Conservation (phyloP, 2,329 filamentous ascomycete genomes). For the Penicillium italicum region DNA sequence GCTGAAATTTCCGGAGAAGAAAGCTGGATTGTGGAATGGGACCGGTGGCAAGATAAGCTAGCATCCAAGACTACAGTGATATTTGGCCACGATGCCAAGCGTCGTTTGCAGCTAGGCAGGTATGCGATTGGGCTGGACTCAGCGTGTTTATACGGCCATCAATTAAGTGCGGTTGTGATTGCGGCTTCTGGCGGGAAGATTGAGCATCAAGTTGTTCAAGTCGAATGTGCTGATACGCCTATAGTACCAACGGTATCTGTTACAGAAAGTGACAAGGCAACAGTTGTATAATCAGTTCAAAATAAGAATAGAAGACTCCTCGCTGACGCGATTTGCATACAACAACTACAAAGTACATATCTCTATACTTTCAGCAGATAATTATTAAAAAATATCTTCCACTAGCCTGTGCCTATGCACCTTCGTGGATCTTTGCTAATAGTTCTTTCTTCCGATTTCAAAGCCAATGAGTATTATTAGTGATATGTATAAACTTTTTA, state of each 20-base stretch:
- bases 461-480: neutral
- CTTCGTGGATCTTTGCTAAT: neutral
- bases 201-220: constrained; percentile 14
- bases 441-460: neutral
- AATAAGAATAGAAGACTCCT: neutral
- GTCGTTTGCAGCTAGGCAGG: constrained; percentile 18
- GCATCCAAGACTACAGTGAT: constrained; percentile 19
- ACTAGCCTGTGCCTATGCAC: neutral
- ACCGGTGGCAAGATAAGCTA: constrained; percentile 19
- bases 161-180: constrained; percentile 21
- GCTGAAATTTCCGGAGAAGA: constrained; percentile 17
- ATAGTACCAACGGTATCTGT: constrained; percentile 5
- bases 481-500: neutral
- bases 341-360: neutral
- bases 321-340: neutral
- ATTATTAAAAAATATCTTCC: neutral
- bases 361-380: neutral
- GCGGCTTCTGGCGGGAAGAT: neutral
- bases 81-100: constrained; percentile 26
- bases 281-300: too few relatives aligned
- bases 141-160: constrained; percentile 21
- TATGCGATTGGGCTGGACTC: constrained; percentile 24
- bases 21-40: constrained; percentile 21
- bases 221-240: constrained; percentile 17
- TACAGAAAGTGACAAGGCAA: neutral